Evolutionary conservation across 495 filamentous ascomycete genomes (phyloP).

Genomic region (Penicillium nucicola): DNA sequence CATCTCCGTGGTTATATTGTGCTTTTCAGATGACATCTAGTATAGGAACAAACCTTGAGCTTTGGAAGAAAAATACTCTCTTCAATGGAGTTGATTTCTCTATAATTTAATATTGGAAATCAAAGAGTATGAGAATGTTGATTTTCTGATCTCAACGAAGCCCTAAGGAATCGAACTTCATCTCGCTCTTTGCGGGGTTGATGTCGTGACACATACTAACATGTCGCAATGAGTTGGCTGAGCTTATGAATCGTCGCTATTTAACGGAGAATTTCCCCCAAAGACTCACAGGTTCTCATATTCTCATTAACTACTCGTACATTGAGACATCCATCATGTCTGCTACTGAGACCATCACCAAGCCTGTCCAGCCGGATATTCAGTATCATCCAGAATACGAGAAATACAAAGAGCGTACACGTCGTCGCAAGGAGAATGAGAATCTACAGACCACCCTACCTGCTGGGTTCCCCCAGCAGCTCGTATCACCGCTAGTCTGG

Average conservation of each 20-base stretch:
- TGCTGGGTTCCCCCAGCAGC: constrained; percentile 44
- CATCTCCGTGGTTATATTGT: too few relatives aligned
- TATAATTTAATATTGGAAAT: too few relatives aligned
- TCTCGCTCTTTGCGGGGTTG: constrained; percentile 13
- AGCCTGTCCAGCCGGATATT: constrained; percentile 47
- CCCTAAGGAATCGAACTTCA: not conserved
- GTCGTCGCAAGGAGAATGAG: constrained; percentile 44
- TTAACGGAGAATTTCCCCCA: not conserved
- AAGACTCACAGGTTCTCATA: too few relatives aligned
- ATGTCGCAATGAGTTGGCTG: constrained; percentile 15
- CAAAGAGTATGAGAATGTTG: too few relatives aligned
- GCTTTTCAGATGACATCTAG: too few relatives aligned
- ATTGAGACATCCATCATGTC: constrained; percentile 16
- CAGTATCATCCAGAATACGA: constrained; percentile 53
- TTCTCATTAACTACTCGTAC: too few relatives aligned
- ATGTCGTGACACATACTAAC: constrained; percentile 18
- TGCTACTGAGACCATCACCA: constrained; percentile 22
- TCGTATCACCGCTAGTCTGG: constrained; percentile 55
- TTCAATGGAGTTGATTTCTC: too few relatives aligned
- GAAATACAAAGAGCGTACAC: constrained; percentile 51
- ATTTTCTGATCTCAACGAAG: too few relatives aligned
- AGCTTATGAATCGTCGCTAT: not conserved
- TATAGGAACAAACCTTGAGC: too few relatives aligned
- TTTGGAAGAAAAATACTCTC: too few relatives aligned
- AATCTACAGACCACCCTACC: constrained; percentile 43